Evolutionary conservation across 164 flowering plant species (phyloP).

Genomic region (Echeveria elegans): DNA sequence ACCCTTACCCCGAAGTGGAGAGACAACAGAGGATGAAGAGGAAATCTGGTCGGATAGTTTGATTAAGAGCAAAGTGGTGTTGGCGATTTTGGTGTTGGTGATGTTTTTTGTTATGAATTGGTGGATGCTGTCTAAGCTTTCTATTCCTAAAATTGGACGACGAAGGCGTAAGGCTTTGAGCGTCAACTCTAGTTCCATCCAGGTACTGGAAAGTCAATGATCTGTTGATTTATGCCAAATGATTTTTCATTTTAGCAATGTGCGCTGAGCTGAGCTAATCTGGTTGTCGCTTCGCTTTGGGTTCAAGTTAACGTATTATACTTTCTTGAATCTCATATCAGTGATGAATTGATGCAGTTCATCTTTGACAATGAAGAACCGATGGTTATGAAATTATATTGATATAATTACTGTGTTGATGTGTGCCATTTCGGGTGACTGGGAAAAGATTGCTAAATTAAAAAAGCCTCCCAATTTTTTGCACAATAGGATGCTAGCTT

Average conservation of each 20-base stretch:
- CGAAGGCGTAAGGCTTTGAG: too few relatives aligned
- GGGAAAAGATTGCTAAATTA: slow-evolving; percentile 40
- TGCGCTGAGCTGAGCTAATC: neutral
- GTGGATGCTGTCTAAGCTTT: too few relatives aligned
- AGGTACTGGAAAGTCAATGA: slow-evolving; percentile 17
- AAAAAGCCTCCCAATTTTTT: slow-evolving; percentile 40
- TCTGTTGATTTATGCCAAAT: neutral
- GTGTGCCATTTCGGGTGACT: slow-evolving; percentile 36
- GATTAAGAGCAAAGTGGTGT: slow-evolving; percentile 35
- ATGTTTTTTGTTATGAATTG: slow-evolving; percentile 52
- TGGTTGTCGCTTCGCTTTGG: neutral
- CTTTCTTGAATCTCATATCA: neutral
- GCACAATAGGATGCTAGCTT: slow-evolving; percentile 61
- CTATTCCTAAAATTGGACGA: too few relatives aligned
- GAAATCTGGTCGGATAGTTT: slow-evolving; percentile 20
- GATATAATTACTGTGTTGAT: neutral
- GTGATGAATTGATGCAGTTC: neutral
- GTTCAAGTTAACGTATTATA: too few relatives aligned
- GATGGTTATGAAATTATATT: neutral
- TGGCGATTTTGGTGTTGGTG: too few relatives aligned
- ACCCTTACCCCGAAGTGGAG: too few relatives aligned
- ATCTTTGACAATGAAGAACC: neutral
- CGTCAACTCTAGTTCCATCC: slow-evolving; percentile 26
- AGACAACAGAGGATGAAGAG: slow-evolving; percentile 19
- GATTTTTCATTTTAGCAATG: too few relatives aligned